A percentile compares a stretch with the other conserved stretches of the same genome.
These are phyloP conservation scores for Aspergillus piperis DNA, from an alignment of 2,329 filamentous ascomycete genomes.

Conservation along the genomic window DNA sequence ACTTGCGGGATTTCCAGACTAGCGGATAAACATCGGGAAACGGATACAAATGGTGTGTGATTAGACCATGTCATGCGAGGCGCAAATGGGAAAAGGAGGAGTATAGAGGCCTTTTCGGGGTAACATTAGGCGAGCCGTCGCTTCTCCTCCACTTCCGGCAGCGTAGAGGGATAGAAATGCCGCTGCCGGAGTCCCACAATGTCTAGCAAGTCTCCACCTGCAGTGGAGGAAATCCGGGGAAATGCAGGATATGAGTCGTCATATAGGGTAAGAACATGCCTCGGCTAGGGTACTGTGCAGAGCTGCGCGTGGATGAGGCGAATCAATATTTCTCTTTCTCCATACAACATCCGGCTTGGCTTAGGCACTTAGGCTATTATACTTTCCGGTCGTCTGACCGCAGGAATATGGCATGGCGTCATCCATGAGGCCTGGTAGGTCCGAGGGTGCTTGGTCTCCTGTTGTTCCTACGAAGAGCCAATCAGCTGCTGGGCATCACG, in stretches of 20 bases:
- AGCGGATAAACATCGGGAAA: conserved; percentile 1
- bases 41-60: not conserved
- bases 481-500: not conserved
- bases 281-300: not conserved
- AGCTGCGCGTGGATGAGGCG: not conserved
- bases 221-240: not conserved
- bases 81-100: not conserved
- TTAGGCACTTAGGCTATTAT: not conserved
- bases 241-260: not conserved
- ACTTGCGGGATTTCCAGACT: not conserved
- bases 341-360: not conserved
- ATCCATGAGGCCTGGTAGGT: not conserved
- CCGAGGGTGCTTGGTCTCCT: not conserved
- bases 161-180: not conserved
- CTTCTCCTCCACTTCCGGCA: not conserved
- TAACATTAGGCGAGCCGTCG: not conserved
- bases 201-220: not conserved
- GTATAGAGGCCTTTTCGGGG: not conserved
- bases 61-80: not conserved
- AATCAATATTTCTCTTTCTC: not conserved
- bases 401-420: not conserved
- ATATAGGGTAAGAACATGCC: not conserved
- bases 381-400: not conserved
- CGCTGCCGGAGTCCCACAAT: not conserved
- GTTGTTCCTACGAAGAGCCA: not conserved